Percentiles rank a stretch among this genome's conserved stretches.
phyloP scores from a whole-genome alignment of 345 rosid genomes.

The Gossypium sturtianum region DNA sequence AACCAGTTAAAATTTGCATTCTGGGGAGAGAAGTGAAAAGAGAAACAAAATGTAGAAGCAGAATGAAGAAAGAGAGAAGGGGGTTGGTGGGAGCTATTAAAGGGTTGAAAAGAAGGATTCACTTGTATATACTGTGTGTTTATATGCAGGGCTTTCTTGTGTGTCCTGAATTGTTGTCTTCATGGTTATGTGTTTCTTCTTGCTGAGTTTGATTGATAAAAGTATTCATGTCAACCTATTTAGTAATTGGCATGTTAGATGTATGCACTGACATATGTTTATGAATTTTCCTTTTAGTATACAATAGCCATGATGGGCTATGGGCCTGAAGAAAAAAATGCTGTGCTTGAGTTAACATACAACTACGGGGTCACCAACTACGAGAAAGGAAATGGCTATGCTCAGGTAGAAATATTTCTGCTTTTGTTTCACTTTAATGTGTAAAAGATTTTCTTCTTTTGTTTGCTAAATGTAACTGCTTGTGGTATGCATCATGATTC shows the following conservation, averaged over 20 bases:
- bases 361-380: constrained; percentile 65
- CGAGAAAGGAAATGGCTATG: constrained; percentile 71
- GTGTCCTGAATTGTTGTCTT: background rate
- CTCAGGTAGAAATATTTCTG: constrained; percentile 39
- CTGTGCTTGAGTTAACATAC: constrained; percentile 68
- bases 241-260: background rate
- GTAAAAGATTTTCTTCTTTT: background rate
- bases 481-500: background rate
- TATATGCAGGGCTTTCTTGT: background rate
- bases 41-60: too few species aligned
- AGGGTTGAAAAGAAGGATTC: too few species aligned
- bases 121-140: too few species aligned
- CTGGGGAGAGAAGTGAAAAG: too few species aligned
- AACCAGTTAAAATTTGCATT: too few species aligned
- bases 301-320: constrained; percentile 76
- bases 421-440: background rate
- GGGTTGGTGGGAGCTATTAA: too few species aligned
- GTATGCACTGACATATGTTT: background rate
- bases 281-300: constrained; percentile 29
- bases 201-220: background rate
- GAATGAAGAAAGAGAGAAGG: too few species aligned
- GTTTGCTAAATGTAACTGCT: background rate
- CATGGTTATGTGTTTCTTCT: background rate
- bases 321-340: constrained; percentile 67
- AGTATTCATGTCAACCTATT: background rate